Conservation (phyloP, 352 stramenopile species). For the Phytophthora sp. region DNA sequence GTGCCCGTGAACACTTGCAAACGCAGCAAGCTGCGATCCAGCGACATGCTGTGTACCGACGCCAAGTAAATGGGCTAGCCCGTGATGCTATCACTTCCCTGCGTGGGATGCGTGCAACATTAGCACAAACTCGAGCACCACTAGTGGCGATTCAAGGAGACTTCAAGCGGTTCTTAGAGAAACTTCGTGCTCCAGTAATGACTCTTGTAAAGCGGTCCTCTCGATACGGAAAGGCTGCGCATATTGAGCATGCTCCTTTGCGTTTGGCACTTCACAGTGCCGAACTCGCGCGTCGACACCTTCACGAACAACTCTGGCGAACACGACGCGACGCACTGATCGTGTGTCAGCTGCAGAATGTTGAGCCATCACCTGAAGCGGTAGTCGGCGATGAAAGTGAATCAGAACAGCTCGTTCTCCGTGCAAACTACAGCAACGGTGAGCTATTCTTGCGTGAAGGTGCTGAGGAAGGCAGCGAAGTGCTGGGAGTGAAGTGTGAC, state of each 20-base stretch:
- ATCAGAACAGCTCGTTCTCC: slow-evolving; percentile 32
- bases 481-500: slow-evolving; percentile 61
- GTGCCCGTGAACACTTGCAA: slow-evolving; percentile 68
- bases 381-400: slow-evolving; percentile 1
- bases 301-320: slow-evolving; percentile 78
- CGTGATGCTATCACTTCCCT: slow-evolving; percentile 49
- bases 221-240: slow-evolving; percentile 52
- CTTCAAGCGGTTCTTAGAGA: slow-evolving; percentile 54
- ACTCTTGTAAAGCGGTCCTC: slow-evolving; percentile 51
- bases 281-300: slow-evolving; percentile 57
- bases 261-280: slow-evolving; percentile 43
- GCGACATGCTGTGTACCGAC: slow-evolving; percentile 56
- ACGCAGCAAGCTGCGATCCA: slow-evolving; percentile 59
- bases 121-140: slow-evolving; percentile 51
- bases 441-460: slow-evolving; percentile 54
- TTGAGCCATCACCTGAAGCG: slow-evolving; percentile 1
- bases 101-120: slow-evolving; percentile 40
- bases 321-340: slow-evolving; percentile 60
- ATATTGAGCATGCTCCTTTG: slow-evolving; percentile 62
- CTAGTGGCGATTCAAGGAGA: slow-evolving; percentile 62
- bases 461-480: not conserved
- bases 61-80: slow-evolving; percentile 52
- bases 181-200: slow-evolving; percentile 57
- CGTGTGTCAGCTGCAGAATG: slow-evolving; percentile 70
- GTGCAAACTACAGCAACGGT: slow-evolving; percentile 60